Percentiles rank a stretch among this genome's conserved stretches.
Conservation (phyloP, 257 asterid species). For the Verbena officinalis region DNA sequence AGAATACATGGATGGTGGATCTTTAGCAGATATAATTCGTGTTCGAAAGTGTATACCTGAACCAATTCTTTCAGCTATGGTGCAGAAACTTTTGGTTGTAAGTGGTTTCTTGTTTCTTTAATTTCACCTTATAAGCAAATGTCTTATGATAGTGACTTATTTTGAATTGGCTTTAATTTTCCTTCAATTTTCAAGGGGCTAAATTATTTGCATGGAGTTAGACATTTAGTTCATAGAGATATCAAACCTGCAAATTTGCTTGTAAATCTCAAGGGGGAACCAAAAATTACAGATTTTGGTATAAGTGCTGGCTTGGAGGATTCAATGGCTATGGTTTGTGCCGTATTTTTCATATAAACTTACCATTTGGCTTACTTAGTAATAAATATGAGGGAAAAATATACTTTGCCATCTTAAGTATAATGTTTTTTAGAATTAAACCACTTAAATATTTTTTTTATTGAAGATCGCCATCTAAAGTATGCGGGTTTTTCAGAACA, state of each 20-base stretch:
- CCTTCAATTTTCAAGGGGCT: conserved; percentile 67
- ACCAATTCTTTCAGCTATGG: conserved; percentile 75
- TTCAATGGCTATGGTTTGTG: conserved; percentile 96
- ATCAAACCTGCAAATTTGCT: conserved; percentile 98
- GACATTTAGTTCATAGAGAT: conserved; percentile 97
- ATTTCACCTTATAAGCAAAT: not conserved
- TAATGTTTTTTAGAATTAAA: too few relatives aligned
- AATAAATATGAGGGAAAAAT: not conserved
- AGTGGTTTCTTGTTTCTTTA: conserved; percentile 33
- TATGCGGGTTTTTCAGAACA: too few relatives aligned
- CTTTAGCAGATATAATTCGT: conserved; percentile 84
- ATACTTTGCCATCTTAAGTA: too few relatives aligned
- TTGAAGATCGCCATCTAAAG: too few relatives aligned
- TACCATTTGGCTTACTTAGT: not conserved
- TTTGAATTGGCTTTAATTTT: conserved; percentile 23
- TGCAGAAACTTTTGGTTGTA: conserved; percentile 83
- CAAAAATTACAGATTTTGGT: conserved; percentile 99
- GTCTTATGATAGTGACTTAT: not conserved
- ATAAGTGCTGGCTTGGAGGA: conserved; percentile 97
- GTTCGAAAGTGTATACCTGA: conserved; percentile 74
- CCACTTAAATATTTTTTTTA: too few relatives aligned
- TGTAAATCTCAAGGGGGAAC: conserved; percentile 92
- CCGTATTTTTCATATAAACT: conserved; percentile 2
- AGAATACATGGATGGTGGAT: conserved; percentile 98
- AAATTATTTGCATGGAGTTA: conserved; percentile 87